Percentiles rank a stretch among this genome's conserved stretches.
These are phyloP conservation scores for Taxillus chinensis DNA, from an alignment of 164 flowering plant species.

Conservation along the genomic window DNA sequence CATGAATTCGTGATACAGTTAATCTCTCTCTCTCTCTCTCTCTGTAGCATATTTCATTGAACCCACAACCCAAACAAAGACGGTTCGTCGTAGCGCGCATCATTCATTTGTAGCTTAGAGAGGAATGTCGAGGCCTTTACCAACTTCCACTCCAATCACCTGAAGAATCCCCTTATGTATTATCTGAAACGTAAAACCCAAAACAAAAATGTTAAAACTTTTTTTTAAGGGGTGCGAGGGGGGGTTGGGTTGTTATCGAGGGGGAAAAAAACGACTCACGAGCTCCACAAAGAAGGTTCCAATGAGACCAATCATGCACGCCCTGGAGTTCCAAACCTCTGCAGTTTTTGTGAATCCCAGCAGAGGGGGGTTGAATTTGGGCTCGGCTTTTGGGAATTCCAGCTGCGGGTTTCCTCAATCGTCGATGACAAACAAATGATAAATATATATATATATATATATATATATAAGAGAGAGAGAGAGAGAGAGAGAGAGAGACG, in stretches of 20 bases:
- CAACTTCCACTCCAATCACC: slow-evolving; percentile 78
- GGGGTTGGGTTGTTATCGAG: neutral
- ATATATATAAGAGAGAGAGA: too few relatives aligned
- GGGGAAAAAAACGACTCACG: slow-evolving; percentile 26
- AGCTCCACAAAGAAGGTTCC: slow-evolving; percentile 79
- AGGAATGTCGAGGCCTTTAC: slow-evolving; percentile 89
- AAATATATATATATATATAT: too few relatives aligned
- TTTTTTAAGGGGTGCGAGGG: too few relatives aligned
- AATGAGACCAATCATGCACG: slow-evolving; percentile 90
- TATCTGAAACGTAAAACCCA: slow-evolving; percentile 37
- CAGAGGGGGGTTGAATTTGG: slow-evolving; percentile 59
- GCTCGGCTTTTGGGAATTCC: slow-evolving; percentile 60
- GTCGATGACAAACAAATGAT: too few relatives aligned
- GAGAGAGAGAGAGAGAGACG: too few relatives aligned
- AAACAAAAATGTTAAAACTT: neutral
- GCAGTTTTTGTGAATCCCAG: slow-evolving; percentile 85
- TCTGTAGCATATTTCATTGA: too few relatives aligned
- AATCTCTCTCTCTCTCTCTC: too few relatives aligned
- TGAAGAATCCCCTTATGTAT: slow-evolving; percentile 81
- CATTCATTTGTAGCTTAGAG: slow-evolving; percentile 25
- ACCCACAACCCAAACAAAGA: too few relatives aligned
- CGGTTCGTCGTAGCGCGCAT: too few relatives aligned
- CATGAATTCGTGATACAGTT: too few relatives aligned
- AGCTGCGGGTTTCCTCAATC: slow-evolving; percentile 32
- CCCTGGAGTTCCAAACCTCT: slow-evolving; percentile 90